phyloP scores from a whole-genome alignment of 805 yeast species.

The Saturnispora saitoi region DNA sequence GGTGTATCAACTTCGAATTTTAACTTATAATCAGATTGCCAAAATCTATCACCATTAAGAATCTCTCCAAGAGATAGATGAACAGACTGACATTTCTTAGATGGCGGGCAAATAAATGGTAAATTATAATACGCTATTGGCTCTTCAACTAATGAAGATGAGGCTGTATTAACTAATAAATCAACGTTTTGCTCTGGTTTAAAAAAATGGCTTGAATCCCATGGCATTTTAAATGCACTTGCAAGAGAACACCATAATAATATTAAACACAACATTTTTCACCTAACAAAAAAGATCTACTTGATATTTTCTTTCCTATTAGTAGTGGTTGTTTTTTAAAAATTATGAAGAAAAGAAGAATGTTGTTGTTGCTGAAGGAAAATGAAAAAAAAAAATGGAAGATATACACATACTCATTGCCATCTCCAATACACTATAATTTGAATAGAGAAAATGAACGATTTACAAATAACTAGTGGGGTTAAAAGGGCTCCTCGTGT shows the following conservation, averaged over 20 bases:
- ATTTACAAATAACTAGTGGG: background rate
- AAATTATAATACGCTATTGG: conserved; percentile 72
- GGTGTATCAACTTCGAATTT: conserved; percentile 54
- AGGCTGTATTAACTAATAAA: conserved; percentile 66
- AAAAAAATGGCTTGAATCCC: conserved; percentile 32
- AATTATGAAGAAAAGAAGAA: no score
- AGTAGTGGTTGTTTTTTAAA: no score
- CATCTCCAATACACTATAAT: no score
- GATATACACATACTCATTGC: no score
- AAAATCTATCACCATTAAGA: conserved; percentile 69
- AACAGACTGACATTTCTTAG: conserved; percentile 43
- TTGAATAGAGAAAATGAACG: background rate
- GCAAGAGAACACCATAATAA: background rate
- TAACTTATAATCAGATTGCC: conserved; percentile 66
- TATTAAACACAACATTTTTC: background rate
- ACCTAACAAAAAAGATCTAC: no score
- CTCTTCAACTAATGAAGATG: conserved; percentile 66
- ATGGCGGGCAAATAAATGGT: conserved; percentile 73
- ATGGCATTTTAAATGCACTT: conserved; percentile 17
- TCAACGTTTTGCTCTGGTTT: conserved; percentile 53
- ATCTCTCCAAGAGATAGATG: conserved; percentile 70
- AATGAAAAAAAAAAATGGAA: no score
- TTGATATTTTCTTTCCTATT: background rate
- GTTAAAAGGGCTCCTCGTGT: background rate
- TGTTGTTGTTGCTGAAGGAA: no score